phyloP scores from a whole-genome alignment of 352 stramenopile species.

The Phytopythium cucurbitacearum region DNA sequence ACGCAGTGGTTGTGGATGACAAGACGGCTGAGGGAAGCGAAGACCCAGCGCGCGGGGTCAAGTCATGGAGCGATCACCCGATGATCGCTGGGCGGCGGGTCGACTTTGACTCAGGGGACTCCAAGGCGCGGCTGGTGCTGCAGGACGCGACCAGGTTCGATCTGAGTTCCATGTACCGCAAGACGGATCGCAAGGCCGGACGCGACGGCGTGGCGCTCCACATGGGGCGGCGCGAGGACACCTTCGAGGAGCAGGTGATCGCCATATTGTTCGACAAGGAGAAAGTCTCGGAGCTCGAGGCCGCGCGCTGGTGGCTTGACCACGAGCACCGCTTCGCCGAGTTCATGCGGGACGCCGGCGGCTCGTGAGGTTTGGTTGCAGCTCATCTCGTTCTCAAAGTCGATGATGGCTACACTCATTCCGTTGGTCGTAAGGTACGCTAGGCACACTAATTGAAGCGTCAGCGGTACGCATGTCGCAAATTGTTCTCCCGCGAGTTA shows the following conservation, averaged over 20 bases:
- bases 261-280: slow-evolving; percentile 83
- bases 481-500: too few species aligned
- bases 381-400: too few species aligned
- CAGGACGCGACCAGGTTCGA: slow-evolving; percentile 77
- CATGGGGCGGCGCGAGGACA: slow-evolving; percentile 75
- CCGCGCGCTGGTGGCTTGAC: slow-evolving; percentile 64
- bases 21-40: slow-evolving; percentile 8
- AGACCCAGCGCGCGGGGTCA: slow-evolving; percentile 8
- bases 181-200: slow-evolving; percentile 71
- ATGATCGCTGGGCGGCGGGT: slow-evolving; percentile 43
- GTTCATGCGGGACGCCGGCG: slow-evolving; percentile 12
- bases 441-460: too few species aligned
- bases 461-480: too few species aligned
- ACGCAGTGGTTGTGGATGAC: slow-evolving; percentile 6
- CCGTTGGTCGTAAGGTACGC: too few species aligned
- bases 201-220: slow-evolving; percentile 72
- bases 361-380: too few species aligned
- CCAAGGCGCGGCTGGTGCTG: slow-evolving; percentile 64
- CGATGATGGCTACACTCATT: too few species aligned
- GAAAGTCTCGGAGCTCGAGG: slow-evolving; percentile 72
- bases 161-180: slow-evolving; percentile 83
- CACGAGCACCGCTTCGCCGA: slow-evolving; percentile 63
- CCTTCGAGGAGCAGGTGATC: slow-evolving; percentile 73
- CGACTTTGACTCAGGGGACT: slow-evolving; percentile 71
- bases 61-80: slow-evolving; percentile 49